Evolutionary conservation across 768 basidiomycete species (phyloP).

Genomic region (Artomyces pyxidatus): DNA sequence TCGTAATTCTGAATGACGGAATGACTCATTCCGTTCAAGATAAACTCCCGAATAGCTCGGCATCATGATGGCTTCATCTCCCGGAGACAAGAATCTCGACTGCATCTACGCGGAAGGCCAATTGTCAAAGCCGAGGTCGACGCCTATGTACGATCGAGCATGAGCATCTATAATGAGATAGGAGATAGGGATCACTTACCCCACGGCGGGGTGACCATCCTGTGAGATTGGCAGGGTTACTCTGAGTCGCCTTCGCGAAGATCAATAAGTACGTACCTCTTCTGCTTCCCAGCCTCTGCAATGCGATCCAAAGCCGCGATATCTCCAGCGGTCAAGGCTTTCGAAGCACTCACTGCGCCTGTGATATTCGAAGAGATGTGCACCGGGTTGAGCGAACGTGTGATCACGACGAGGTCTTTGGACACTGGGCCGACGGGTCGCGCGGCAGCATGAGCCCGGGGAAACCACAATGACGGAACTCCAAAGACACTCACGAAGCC

Average conservation of each 20-base stretch:
- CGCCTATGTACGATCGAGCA: conserved; percentile 29
- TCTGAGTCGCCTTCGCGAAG: no score
- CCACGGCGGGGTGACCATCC: conserved; percentile 64
- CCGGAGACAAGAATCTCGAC: not conserved
- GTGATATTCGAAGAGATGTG: conserved; percentile 56
- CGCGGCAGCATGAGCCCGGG: not conserved
- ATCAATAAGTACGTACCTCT: no score
- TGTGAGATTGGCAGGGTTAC: no score
- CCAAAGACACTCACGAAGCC: conserved; percentile 38
- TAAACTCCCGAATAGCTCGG: no score
- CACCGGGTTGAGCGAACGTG: conserved; percentile 69
- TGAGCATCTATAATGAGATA: conserved; percentile 14
- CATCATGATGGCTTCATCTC: not conserved
- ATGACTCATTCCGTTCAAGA: no score
- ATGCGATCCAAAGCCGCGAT: conserved; percentile 49
- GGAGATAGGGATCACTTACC: conserved; percentile 35
- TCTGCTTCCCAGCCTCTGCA: conserved; percentile 54
- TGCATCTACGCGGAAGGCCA: conserved; percentile 30
- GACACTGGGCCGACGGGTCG: conserved; percentile 15
- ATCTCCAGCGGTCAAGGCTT: conserved; percentile 42
- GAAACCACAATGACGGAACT: not conserved
- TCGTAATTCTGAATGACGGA: no score
- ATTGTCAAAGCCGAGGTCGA: conserved; percentile 66
- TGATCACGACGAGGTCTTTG: conserved; percentile 57
- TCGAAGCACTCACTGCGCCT: conserved; percentile 39